Percentiles rank a stretch among this genome's conserved stretches.
Conservation (phyloP, 73 alveolate genomes). For the Stentor roeselii region DNA sequence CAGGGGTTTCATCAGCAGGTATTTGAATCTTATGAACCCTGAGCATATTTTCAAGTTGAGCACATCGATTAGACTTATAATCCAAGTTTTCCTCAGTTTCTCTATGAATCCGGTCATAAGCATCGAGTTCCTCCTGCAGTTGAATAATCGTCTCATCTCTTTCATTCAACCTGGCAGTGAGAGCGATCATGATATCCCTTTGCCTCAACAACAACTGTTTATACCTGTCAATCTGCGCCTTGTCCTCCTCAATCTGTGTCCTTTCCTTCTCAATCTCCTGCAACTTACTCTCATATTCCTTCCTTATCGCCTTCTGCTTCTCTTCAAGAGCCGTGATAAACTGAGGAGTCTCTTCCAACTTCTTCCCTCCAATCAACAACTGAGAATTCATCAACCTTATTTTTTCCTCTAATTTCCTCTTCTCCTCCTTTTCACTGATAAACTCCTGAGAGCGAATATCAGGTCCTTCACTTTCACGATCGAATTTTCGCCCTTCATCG, state of each 20-base stretch:
- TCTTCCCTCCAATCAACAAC: conserved; percentile 69
- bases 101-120: conserved; percentile 73
- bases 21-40: conserved; percentile 28
- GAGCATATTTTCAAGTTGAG: conserved; percentile 50
- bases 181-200: conserved; percentile 98
- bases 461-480: conserved; percentile 83
- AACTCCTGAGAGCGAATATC: conserved; percentile 80
- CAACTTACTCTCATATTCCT: conserved; percentile 83
- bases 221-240: conserved; percentile 94
- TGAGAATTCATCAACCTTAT: conserved; percentile 69
- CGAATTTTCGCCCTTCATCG: conserved; percentile 70
- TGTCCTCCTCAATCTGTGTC: conserved; percentile 72
- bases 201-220: conserved; percentile 95
- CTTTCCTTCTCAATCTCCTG: conserved; percentile 84
- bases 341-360: conserved; percentile 88
- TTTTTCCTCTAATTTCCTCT: conserved; percentile 78
- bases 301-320: conserved; percentile 71
- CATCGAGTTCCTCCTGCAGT: conserved; percentile 90
- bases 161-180: conserved; percentile 96
- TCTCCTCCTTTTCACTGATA: conserved; percentile 85
- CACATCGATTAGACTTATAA: conserved; percentile 36
- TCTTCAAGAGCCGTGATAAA: conserved; percentile 88
- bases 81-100: conserved; percentile 69
- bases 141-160: conserved; percentile 97
- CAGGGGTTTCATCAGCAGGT: conserved; percentile 44